Conservation (phyloP, 805 yeast genomes). For the Pichia membranifaciens region DNA sequence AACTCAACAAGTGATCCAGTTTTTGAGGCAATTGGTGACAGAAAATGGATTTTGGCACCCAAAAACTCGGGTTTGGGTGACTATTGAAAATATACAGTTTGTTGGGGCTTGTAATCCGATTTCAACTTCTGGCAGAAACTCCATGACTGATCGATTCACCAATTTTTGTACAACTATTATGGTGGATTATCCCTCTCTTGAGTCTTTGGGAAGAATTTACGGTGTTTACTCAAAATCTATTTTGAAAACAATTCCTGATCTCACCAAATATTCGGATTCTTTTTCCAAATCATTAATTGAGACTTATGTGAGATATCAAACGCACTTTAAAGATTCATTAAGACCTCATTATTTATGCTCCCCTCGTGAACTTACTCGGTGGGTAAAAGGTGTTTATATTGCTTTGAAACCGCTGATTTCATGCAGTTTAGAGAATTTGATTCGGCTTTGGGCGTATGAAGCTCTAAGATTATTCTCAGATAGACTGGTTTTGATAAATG, state of each 20-base stretch:
- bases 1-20: constrained; percentile 62
- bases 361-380: constrained; percentile 87
- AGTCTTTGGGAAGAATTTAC: constrained; percentile 65
- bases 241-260: constrained; percentile 53
- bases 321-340: constrained; percentile 31
- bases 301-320: constrained; percentile 45
- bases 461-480: constrained; percentile 74
- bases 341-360: constrained; percentile 69
- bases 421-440: constrained; percentile 37
- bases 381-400: constrained; percentile 69
- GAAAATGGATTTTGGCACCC: constrained; percentile 73
- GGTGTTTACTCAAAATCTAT: constrained; percentile 48
- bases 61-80: constrained; percentile 58
- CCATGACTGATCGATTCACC: constrained; percentile 53
- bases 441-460: constrained; percentile 77
- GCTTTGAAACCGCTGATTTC: constrained; percentile 21
- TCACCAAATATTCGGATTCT: constrained; percentile 46
- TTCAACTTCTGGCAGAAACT: constrained; percentile 66
- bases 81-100: constrained; percentile 58
- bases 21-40: constrained; percentile 71
- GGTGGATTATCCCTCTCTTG: constrained; percentile 71
- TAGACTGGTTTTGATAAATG: constrained; percentile 45
- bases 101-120: constrained; percentile 98
- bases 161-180: constrained; percentile 60
- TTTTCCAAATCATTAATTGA: constrained; percentile 63